These are phyloP conservation scores for Phlyctochytrium arcticum DNA, from an alignment of 192 early-diverging fungal genomes.

Conservation along the genomic window DNA sequence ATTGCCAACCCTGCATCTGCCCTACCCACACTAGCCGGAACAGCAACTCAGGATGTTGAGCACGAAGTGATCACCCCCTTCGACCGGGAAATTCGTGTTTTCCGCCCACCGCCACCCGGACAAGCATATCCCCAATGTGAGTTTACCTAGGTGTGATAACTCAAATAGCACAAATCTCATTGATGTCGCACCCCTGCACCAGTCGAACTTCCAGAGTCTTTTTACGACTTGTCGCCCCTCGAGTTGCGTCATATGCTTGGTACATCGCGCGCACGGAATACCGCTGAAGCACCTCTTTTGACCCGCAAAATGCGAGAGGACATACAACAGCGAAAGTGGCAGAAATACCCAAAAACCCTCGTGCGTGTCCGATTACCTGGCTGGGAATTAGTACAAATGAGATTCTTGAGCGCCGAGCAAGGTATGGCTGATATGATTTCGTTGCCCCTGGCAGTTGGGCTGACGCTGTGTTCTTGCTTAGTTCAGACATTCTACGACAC, in stretches of 20 bases:
- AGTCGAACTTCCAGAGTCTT: slow-evolving; percentile 84
- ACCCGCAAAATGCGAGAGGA: slow-evolving; percentile 72
- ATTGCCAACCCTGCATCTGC: not conserved
- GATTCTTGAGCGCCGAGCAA: slow-evolving; percentile 65
- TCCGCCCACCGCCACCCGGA: slow-evolving; percentile 37
- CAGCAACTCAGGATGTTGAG: too few relatives aligned
- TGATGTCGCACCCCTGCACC: too few relatives aligned
- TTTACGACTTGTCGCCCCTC: slow-evolving; percentile 68
- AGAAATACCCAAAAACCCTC: slow-evolving; percentile 69
- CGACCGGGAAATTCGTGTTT: slow-evolving; percentile 4
- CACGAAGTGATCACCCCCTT: too few relatives aligned
- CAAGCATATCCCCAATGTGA: slow-evolving; percentile 2
- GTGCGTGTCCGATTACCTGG: slow-evolving; percentile 87
- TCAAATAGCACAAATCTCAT: too few relatives aligned
- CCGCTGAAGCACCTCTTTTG: slow-evolving; percentile 68
- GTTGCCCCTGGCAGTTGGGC: not conserved
- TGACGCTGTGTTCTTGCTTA: slow-evolving; percentile 1
- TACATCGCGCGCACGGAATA: slow-evolving; percentile 14
- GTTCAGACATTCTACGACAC: slow-evolving; percentile 2
- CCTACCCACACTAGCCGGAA: not conserved
- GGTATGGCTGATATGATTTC: not conserved
- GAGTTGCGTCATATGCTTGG: slow-evolving; percentile 68
- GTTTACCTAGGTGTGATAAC: too few relatives aligned
- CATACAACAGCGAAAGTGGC: slow-evolving; percentile 54
- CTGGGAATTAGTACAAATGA: slow-evolving; percentile 65